phyloP scores from a whole-genome alignment of 345 rosid species.

The Syzygium oleosum region DNA sequence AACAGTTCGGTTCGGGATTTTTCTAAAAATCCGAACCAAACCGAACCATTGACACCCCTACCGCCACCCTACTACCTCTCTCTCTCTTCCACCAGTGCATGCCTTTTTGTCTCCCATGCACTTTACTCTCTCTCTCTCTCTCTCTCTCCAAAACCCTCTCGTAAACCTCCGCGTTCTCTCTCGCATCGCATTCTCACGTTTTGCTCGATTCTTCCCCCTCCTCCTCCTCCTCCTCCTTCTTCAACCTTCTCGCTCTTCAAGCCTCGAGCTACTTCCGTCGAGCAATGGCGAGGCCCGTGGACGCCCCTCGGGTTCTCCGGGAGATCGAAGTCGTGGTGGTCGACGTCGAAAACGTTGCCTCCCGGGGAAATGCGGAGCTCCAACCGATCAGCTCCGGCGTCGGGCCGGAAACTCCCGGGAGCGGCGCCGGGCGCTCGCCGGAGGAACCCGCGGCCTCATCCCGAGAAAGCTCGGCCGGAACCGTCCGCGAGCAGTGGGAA shows the following conservation, averaged over 20 bases:
- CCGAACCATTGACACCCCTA: too few relatives aligned
- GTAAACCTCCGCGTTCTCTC: neutral
- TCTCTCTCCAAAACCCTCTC: neutral
- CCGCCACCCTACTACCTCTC: neutral
- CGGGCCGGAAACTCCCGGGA: neutral
- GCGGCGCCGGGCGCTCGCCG: neutral
- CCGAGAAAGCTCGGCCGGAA: neutral
- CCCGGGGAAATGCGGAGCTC: neutral
- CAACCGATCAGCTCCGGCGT: neutral
- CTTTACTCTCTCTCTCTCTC: neutral
- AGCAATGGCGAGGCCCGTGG: neutral
- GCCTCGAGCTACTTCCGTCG: neutral
- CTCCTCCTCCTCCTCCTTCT: neutral
- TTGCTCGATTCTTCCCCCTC: neutral
- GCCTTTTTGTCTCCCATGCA: neutral
- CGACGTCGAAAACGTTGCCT: neutral
- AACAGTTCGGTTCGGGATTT: too few relatives aligned
- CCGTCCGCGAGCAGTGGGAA: neutral
- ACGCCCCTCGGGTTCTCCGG: neutral
- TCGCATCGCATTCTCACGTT: neutral
- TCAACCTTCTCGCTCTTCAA: neutral
- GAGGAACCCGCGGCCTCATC: neutral
- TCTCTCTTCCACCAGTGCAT: neutral
- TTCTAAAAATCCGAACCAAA: too few relatives aligned
- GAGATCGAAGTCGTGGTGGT: constrained; percentile 1